Conservation (phyloP, 129 eudicot species). For the Lactuca saligna region DNA sequence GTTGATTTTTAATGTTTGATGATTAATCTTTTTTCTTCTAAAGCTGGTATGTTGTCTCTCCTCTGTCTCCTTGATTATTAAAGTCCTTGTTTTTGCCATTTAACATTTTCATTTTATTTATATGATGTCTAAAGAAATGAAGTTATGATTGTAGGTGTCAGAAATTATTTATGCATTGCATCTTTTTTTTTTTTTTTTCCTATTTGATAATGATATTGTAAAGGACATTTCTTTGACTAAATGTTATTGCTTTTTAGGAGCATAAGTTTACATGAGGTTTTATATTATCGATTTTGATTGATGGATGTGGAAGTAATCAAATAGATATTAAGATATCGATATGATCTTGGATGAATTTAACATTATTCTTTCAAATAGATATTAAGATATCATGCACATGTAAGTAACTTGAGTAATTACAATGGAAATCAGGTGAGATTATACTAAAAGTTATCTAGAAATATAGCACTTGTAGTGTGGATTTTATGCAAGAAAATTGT, state of each 20-base stretch:
- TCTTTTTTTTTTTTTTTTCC: too few species aligned
- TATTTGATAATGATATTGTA: background rate
- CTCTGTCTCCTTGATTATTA: constrained; percentile 15
- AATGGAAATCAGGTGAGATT: constrained; percentile 4
- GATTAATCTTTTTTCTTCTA: background rate
- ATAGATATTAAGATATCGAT: background rate
- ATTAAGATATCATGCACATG: background rate
- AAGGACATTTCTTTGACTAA: background rate
- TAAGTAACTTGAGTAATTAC: constrained; percentile 11
- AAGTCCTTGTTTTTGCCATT: background rate
- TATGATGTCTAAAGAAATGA: background rate
- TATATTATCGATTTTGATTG: constrained; percentile 4
- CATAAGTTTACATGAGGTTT: constrained; percentile 2
- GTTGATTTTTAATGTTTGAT: constrained; percentile 12
- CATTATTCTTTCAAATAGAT: constrained; percentile 6
- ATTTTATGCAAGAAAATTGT: constrained; percentile 10
- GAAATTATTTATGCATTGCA: background rate
- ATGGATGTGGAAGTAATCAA: constrained; percentile 14
- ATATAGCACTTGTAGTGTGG: constrained; percentile 1
- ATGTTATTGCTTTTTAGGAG: constrained; percentile 7
- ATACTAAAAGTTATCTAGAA: constrained; percentile 8
- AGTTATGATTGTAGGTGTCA: constrained; percentile 9
- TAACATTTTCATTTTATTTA: background rate
- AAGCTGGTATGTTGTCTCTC: constrained; percentile 7
- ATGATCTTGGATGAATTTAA: constrained; percentile 10